These are phyloP conservation scores for Fusarium begoniae DNA, from an alignment of 2,329 filamentous ascomycete genomes.

Conservation along the genomic window DNA sequence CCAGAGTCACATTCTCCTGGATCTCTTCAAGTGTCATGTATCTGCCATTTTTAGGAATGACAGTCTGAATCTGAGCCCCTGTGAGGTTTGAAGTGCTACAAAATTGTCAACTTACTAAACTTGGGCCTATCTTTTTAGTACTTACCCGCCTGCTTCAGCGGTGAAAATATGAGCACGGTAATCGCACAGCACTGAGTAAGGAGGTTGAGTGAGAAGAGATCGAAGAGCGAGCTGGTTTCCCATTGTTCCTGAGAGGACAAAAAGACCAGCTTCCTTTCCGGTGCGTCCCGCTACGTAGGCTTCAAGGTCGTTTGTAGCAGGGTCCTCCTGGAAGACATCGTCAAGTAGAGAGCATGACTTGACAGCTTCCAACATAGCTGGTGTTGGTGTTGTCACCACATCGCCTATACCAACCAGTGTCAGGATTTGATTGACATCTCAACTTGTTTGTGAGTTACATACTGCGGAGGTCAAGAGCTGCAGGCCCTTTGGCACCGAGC, in stretches of 20 bases:
- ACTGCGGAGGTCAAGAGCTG: constrained; percentile 54
- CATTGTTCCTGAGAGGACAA: constrained; percentile 93
- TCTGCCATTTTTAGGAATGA: constrained; percentile 74
- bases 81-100: constrained; percentile 73
- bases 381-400: constrained; percentile 75
- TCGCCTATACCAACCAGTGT: constrained; percentile 49
- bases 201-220: constrained; percentile 79
- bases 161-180: constrained; percentile 79
- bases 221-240: constrained; percentile 89
- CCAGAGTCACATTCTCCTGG: constrained; percentile 68
- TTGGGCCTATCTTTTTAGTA: neutral
- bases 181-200: constrained; percentile 83
- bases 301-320: constrained; percentile 80
- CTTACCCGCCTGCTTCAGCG: constrained; percentile 69
- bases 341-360: constrained; percentile 78
- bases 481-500: constrained; percentile 51
- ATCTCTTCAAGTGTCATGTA: constrained; percentile 84
- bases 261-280: constrained; percentile 78
- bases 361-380: constrained; percentile 84
- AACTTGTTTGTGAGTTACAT: constrained; percentile 11
- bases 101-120: neutral
- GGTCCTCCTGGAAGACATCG: constrained; percentile 85
- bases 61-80: constrained; percentile 73
- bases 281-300: constrained; percentile 76
- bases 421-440: constrained; percentile 26